phyloP scores from a whole-genome alignment of 306 rosid genomes.

The Gleditsia sinensis region DNA sequence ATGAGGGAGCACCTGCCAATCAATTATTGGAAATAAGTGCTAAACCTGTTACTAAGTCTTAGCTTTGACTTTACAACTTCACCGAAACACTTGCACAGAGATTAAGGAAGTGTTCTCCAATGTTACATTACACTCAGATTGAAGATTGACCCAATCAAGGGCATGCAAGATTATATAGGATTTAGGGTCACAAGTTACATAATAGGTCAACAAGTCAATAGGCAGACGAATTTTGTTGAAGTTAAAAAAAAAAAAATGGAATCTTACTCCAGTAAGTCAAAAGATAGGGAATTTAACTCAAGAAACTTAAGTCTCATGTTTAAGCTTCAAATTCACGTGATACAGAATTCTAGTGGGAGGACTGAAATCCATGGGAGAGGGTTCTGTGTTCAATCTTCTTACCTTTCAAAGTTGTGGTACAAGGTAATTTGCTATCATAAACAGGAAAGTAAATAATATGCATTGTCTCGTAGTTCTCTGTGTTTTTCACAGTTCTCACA shows the following conservation, averaged over 20 bases:
- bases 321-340: background rate
- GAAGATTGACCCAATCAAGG: conserved; percentile 19
- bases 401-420: background rate
- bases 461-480: background rate
- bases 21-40: conserved; percentile 92
- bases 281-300: background rate
- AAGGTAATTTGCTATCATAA: background rate
- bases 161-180: background rate
- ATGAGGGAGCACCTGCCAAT: conserved; percentile 99
- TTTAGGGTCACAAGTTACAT: background rate
- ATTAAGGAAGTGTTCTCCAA: background rate
- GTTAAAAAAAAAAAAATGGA: background rate
- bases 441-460: background rate
- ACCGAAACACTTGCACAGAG: conserved; percentile 33
- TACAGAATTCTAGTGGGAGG: background rate
- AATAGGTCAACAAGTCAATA: background rate
- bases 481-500: background rate
- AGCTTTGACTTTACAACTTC: conserved; percentile 43
- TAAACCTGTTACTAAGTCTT: conserved; percentile 65
- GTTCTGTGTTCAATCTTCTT: background rate
- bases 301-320: background rate
- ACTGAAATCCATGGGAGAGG: background rate
- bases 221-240: background rate
- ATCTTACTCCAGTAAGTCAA: background rate
- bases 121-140: background rate